Conservation (phyloP, 2,329 filamentous ascomycete species). For the Cladosporium phlei region DNA sequence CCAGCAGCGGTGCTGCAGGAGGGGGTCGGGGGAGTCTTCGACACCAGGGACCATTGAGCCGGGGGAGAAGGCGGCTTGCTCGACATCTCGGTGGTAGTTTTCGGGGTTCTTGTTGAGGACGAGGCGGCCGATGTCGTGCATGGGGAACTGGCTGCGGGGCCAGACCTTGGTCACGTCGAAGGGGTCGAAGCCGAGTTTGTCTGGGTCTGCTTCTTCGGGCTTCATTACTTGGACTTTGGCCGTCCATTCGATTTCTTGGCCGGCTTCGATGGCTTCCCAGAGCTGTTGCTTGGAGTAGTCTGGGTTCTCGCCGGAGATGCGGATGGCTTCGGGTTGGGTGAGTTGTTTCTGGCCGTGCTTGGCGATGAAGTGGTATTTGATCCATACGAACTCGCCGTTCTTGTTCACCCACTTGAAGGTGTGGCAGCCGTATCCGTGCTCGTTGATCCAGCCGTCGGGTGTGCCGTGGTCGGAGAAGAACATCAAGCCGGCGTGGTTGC, state of each 20-base stretch:
- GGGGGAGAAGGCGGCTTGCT: slow-evolving; percentile 50
- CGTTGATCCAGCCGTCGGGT: slow-evolving; percentile 42
- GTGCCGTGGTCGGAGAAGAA: slow-evolving; percentile 50
- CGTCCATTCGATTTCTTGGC: slow-evolving; percentile 42
- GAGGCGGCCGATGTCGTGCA: slow-evolving; percentile 47
- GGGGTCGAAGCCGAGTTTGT: slow-evolving; percentile 49
- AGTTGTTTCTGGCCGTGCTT: slow-evolving; percentile 47
- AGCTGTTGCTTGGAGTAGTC: slow-evolving; percentile 47
- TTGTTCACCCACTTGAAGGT: slow-evolving; percentile 38
- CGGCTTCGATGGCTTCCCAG: slow-evolving; percentile 41
- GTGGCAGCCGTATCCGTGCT: slow-evolving; percentile 44
- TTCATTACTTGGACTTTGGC: slow-evolving; percentile 45
- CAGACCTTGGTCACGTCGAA: slow-evolving; percentile 54
- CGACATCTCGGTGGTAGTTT: slow-evolving; percentile 49
- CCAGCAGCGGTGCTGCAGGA: slow-evolving; percentile 49
- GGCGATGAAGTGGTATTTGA: slow-evolving; percentile 48
- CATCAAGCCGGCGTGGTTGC: slow-evolving; percentile 46
- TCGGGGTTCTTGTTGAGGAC: slow-evolving; percentile 53
- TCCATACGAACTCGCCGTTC: slow-evolving; percentile 45
- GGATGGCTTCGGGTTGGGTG: slow-evolving; percentile 40
- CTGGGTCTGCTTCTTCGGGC: slow-evolving; percentile 42
- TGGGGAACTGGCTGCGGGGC: slow-evolving; percentile 46
- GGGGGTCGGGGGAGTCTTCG: slow-evolving; percentile 44
- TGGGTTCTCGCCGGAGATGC: slow-evolving; percentile 25
- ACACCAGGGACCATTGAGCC: slow-evolving; percentile 50